Conservation (phyloP, 2,329 filamentous ascomycete species). For the Sphaerulina vaccinii region DNA sequence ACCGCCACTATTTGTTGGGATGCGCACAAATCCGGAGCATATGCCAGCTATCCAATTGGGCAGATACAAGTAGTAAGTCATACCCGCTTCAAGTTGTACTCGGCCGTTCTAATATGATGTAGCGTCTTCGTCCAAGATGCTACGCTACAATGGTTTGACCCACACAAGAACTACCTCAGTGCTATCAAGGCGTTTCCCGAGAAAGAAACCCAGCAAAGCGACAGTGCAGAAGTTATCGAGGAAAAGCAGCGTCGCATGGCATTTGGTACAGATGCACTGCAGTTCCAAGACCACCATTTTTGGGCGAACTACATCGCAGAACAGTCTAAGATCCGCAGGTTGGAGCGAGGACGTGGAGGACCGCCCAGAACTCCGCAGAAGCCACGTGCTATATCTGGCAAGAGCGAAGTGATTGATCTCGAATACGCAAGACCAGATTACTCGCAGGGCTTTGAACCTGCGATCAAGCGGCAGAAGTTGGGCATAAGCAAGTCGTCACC, state of each 20-base stretch:
- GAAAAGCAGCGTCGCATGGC: conserved; percentile 18
- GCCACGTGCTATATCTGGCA: background rate
- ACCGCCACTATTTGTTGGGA: conserved; percentile 17
- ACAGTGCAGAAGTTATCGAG: background rate
- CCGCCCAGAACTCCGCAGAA: background rate
- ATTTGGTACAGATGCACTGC: conserved; percentile 12
- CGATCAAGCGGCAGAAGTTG: background rate
- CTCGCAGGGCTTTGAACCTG: background rate
- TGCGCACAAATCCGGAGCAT: conserved; percentile 3
- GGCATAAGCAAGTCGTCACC: background rate
- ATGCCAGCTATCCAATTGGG: conserved; percentile 28
- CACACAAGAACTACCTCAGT: conserved; percentile 18
- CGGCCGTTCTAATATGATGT: background rate
- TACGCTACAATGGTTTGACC: conserved; percentile 16
- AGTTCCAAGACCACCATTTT: conserved; percentile 6
- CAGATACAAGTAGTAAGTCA: conserved; percentile 25
- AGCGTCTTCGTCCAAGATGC: conserved; percentile 25
- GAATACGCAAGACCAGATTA: no score
- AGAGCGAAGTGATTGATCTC: background rate
- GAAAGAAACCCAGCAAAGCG: conserved; percentile 6
- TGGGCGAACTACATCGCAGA: conserved; percentile 18
- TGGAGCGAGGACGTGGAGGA: conserved; percentile 6
- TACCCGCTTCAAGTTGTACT: background rate
- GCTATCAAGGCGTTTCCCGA: background rate
- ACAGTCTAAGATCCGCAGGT: conserved; percentile 10